Evolutionary conservation across 1,284 basidiomycete genomes (phyloP).

Genomic region (Cryptococcus maquisensis): DNA sequence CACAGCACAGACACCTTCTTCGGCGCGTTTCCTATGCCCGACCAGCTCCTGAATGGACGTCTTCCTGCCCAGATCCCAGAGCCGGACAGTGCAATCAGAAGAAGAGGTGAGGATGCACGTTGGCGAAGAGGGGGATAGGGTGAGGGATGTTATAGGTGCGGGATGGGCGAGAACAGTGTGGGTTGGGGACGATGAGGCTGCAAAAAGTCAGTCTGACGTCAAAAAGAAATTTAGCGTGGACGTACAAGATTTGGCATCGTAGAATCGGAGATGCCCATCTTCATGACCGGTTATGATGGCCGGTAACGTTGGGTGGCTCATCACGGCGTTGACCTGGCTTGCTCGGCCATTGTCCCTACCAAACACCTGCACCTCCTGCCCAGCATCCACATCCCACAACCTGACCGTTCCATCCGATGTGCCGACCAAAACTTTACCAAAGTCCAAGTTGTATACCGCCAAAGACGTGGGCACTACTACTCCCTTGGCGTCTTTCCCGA

Average conservation of each 20-base stretch:
- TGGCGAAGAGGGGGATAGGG: slow-evolving; percentile 70
- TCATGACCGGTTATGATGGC: slow-evolving; percentile 87
- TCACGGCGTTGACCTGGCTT: slow-evolving; percentile 80
- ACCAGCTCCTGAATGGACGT: slow-evolving; percentile 84
- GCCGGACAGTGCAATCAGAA: slow-evolving; percentile 88
- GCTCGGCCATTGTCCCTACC: slow-evolving; percentile 10
- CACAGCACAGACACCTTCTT: slow-evolving; percentile 72
- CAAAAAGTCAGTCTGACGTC: not conserved
- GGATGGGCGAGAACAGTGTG: slow-evolving; percentile 87
- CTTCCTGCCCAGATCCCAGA: slow-evolving; percentile 75
- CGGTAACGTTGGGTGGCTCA: slow-evolving; percentile 86
- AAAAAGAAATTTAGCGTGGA: slow-evolving; percentile 5
- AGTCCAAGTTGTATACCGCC: slow-evolving; percentile 51
- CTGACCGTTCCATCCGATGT: slow-evolving; percentile 86
- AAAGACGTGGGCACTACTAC: slow-evolving; percentile 64
- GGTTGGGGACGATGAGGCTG: slow-evolving; percentile 65
- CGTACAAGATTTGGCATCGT: slow-evolving; percentile 75
- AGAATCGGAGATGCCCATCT: slow-evolving; percentile 87
- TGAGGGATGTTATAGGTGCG: slow-evolving; percentile 83
- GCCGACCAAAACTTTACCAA: slow-evolving; percentile 60
- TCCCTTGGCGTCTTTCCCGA: slow-evolving; percentile 12
- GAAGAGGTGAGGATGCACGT: slow-evolving; percentile 77
- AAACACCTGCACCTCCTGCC: slow-evolving; percentile 69
- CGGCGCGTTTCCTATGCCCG: slow-evolving; percentile 74
- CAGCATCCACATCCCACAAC: slow-evolving; percentile 81